Base-by-base conservation (phyloP, 257 asterid species). In the Solanum sejunctum region DNA sequence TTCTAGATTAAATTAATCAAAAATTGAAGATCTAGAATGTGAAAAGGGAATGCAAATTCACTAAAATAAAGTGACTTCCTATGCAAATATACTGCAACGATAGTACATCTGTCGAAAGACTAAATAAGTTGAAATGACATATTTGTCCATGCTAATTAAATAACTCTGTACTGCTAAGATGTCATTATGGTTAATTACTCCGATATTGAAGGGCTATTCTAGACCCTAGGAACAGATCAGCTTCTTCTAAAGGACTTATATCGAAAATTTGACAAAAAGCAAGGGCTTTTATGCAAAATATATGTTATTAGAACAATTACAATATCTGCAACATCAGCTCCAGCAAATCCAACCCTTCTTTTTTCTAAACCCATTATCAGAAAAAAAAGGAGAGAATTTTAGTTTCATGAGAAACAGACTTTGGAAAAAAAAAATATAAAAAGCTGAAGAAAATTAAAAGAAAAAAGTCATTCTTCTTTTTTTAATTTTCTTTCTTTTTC, bases 321-420 rank as follows among this genome's bases (percentile, higher is more conserved):
- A 89, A 90, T 89, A 89, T 91, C 93, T 91, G 88, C 90, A 80
- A 86, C 92, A 88, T 87, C 90, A 88, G 83, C 88, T 85, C 87
- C 87, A 80, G 47, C 82, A 77, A 77, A 77, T 77, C 63, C 63
- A 77, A 87, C 85, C 87, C 89, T 60, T 45, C 39, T 45, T 49
- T 32, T 36, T 64, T 52, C 36, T 75, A 49, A 75, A 75, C 13
- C 60, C 60, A 75, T 73, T 66, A 36, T 64, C 89, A 87, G 90
- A 84, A 71, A 36, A 36, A 87, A 85, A 84, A 77, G 84, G 73
- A 75, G 90, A 87, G 88, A 85, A 84, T 88, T 87, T 87, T 89
- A 86, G 87, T 88, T 84, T 84, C 88, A 54, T 90, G 90, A 87
- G 83, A 87, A 57, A 81, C 39, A 55, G 39, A 80, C 54, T 26